Percentiles rank a stretch among this genome's conserved stretches.
Conservation (phyloP, 1,139 yeast species). For the Candida tunisiensis region DNA sequence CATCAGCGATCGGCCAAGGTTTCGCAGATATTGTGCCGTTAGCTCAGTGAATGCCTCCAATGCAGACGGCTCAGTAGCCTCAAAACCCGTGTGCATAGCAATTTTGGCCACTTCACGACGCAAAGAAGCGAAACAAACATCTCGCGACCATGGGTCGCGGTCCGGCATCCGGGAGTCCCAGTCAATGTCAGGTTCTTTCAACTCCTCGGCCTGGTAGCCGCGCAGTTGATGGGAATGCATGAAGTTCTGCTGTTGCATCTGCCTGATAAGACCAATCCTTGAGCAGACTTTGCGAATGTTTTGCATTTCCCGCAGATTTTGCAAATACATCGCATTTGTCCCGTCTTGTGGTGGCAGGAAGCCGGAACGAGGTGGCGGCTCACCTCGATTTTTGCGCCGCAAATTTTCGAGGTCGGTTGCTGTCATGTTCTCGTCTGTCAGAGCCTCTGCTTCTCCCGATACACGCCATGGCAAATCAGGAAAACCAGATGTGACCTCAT, state of each 20-base stretch:
- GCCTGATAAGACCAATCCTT: conserved; percentile 75
- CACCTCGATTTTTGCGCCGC: no score
- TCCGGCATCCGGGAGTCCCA: conserved; percentile 57
- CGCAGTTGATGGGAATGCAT: conserved; percentile 45
- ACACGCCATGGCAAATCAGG: conserved; percentile 39
- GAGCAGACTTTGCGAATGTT: conserved; percentile 78
- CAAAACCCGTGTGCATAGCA: conserved; percentile 90
- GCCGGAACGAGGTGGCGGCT: no score
- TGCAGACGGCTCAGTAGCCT: conserved; percentile 64
- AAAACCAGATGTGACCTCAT: conserved; percentile 66
- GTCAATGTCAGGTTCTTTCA: conserved; percentile 59
- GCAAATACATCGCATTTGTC: conserved; percentile 39
- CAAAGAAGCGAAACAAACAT: conserved; percentile 49
- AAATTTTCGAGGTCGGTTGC: no score
- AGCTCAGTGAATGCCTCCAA: conserved; percentile 67
- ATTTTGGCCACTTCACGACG: conserved; percentile 59
- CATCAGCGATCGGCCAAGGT: conserved; percentile 55
- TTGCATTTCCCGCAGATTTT: conserved; percentile 66
- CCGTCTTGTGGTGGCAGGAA: conserved; percentile 36
- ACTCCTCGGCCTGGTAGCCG: conserved; percentile 44
- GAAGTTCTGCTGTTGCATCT: conserved; percentile 75
- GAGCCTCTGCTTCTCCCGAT: conserved; percentile 30
- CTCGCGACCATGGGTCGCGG: conserved; percentile 40
- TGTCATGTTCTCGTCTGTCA: no score
- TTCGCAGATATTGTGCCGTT: conserved; percentile 65